Evolutionary conservation across 768 basidiomycete species (phyloP).

Genomic region (Mycena filopes): DNA sequence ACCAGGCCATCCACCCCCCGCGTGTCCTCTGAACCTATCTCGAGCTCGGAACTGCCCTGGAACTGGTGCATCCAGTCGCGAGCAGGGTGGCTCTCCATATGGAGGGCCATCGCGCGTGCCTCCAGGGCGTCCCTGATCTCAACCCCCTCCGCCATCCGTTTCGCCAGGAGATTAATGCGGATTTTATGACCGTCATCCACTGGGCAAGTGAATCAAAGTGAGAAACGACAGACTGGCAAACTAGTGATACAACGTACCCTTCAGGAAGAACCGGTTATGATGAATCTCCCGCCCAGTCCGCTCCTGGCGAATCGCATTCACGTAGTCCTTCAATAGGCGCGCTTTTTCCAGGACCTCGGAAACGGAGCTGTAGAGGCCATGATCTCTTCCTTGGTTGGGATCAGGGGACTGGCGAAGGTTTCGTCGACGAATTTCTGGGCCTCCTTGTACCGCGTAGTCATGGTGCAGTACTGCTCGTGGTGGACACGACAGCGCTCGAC

Average conservation of each 20-base stretch:
- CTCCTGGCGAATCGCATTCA: conserved; percentile 46
- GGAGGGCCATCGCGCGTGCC: conserved; percentile 31
- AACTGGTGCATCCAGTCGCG: conserved; percentile 8
- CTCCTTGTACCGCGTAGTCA: conserved; percentile 42
- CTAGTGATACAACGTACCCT: too few species aligned
- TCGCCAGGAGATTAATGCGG: conserved; percentile 41
- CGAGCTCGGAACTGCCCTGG: not conserved
- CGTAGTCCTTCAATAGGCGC: conserved; percentile 38
- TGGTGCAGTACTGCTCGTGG: conserved; percentile 37
- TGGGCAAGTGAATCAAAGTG: conserved; percentile 13
- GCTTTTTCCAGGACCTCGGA: conserved; percentile 32
- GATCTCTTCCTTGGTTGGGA: conserved; percentile 37
- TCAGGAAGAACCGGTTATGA: conserved; percentile 43
- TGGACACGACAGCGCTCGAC: conserved; percentile 38
- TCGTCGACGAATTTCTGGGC: conserved; percentile 41
- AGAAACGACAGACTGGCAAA: not conserved
- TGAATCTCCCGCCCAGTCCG: conserved; percentile 44
- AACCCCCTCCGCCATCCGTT: conserved; percentile 40
- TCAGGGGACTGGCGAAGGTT: conserved; percentile 16
- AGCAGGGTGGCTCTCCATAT: conserved; percentile 4
- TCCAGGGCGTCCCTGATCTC: conserved; percentile 34
- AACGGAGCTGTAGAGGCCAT: conserved; percentile 29
- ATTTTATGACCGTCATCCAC: conserved; percentile 43
- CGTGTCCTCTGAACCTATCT: too few species aligned
- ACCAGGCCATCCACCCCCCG: not conserved